Evolutionary conservation across 345 rosid genomes (phyloP).

Genomic region (Microcos paniculata): DNA sequence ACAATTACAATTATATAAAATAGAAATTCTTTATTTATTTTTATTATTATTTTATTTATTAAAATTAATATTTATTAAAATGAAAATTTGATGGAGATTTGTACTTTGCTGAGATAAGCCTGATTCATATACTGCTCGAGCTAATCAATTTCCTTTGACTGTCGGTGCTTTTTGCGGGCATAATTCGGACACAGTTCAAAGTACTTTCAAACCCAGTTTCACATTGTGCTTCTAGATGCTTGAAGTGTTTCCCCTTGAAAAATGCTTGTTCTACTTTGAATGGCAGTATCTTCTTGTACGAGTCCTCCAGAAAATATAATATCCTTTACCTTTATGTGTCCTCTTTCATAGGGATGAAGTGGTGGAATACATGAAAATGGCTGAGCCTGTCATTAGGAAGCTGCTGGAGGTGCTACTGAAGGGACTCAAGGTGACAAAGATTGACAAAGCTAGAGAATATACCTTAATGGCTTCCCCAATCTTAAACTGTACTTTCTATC

Average conservation of each 20-base stretch:
- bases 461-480: slow-evolving; percentile 9
- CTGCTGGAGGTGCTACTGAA: slow-evolving; percentile 21
- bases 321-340: not conserved
- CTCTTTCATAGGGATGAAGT: slow-evolving; percentile 6
- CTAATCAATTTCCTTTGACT: not conserved
- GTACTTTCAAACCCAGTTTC: not conserved
- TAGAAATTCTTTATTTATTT: too few relatives aligned
- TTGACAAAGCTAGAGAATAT: slow-evolving; percentile 8
- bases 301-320: not conserved
- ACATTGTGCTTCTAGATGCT: not conserved
- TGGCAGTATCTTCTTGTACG: not conserved
- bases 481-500: slow-evolving; percentile 25
- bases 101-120: too few relatives aligned
- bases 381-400: slow-evolving; percentile 21
- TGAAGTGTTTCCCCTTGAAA: too few relatives aligned
- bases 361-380: slow-evolving; percentile 21
- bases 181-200: not conserved
- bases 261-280: not conserved
- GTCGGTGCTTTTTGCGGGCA: not conserved
- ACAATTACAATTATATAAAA: too few relatives aligned
- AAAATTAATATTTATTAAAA: too few relatives aligned
- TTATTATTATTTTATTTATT: too few relatives aligned
- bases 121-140: not conserved
- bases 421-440: slow-evolving; percentile 22
- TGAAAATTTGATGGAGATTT: too few relatives aligned